These are phyloP conservation scores for Psilocybe cyanescens DNA, from an alignment of 768 basidiomycete genomes.

Conservation along the genomic window DNA sequence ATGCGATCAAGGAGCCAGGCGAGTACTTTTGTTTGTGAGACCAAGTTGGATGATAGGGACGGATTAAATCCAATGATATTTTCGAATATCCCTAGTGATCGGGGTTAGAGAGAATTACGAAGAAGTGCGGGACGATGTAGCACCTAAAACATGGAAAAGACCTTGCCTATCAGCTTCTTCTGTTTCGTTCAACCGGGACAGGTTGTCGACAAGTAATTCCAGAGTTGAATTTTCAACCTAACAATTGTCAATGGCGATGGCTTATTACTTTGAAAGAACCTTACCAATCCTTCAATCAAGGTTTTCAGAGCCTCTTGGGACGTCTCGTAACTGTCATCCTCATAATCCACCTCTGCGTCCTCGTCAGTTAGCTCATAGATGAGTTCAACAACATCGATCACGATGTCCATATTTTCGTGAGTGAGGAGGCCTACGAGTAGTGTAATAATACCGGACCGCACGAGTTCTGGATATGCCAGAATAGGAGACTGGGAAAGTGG, in stretches of 20 bases:
- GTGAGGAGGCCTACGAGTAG: slow-evolving; percentile 84
- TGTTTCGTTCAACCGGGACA: slow-evolving; percentile 83
- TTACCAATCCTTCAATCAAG: slow-evolving; percentile 77
- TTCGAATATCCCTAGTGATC: slow-evolving; percentile 79
- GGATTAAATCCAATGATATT: slow-evolving; percentile 90
- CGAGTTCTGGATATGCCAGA: slow-evolving; percentile 88
- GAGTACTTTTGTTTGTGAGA: slow-evolving; percentile 75
- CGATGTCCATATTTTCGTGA: slow-evolving; percentile 97
- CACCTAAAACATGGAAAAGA: slow-evolving; percentile 91
- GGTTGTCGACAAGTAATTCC: slow-evolving; percentile 89
- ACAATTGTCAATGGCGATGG: slow-evolving; percentile 8
- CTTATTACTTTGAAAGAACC: slow-evolving; percentile 27
- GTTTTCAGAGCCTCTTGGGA: slow-evolving; percentile 71
- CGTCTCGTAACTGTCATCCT: slow-evolving; percentile 60
- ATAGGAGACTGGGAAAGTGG: slow-evolving; percentile 85
- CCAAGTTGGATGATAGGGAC: slow-evolving; percentile 67
- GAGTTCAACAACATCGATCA: slow-evolving; percentile 92
- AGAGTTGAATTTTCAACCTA: slow-evolving; percentile 85
- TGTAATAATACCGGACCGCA: slow-evolving; percentile 71
- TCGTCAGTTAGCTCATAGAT: slow-evolving; percentile 96
- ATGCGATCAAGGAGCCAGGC: slow-evolving; percentile 82
- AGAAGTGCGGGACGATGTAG: slow-evolving; percentile 8
- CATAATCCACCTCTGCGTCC: slow-evolving; percentile 85
- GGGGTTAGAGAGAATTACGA: background rate
- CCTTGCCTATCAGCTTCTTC: slow-evolving; percentile 94